Base-by-base conservation (phyloP, 257 asterid genomes). In the Solanum chiquidenum region DNA sequence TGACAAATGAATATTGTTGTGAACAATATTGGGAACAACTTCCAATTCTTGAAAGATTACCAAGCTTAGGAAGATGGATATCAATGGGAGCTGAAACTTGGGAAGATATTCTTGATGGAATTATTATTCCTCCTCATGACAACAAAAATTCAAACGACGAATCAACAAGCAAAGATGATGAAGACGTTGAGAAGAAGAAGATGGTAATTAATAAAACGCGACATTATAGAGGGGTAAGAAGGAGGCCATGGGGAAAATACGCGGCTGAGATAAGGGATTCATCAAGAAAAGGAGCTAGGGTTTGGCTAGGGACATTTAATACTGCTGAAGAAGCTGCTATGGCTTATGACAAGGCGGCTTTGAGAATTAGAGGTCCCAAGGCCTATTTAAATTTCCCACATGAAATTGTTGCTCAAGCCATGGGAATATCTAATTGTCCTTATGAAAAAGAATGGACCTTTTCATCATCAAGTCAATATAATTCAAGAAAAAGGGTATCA, bases 261-360 rank as follows among this genome's bases (percentile, higher is more conserved):
- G 98, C 98, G 0, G 97, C 98, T 4, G 98, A 95, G 75, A 95
- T 95, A 85, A 93, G 98, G 82, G 98, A 95, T 83, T 93, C 97
- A 7, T 91, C 91, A 3, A 90, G 93, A 37, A 94, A 95, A 89
- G 98, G 97, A 5, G 96, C 93, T 9, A 89, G 98, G 25, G 62
- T 93, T 72, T 94, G 98, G 98, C 94, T 95, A 2, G 98, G 98
- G 72, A 94, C 98, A 3, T 95, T 93, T 86, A 89, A 35, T 7
- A 95, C 98, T 3, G 98, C 95, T 0, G 96, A 94, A 80, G 98
- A 93, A 87, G 98, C 98, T 3, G 98, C 97, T 5, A 87, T 95
- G 97, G 98, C 98, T 12, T 95, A 95, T 66, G 98, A 95, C 37
- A 91, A 91, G 85, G 97, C 97, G 4, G 96, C 98, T 21, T 86